Percentiles rank a stretch among this genome's conserved stretches.
Conservation (phyloP, 1,284 basidiomycete genomes). For the Irpex sp. region DNA sequence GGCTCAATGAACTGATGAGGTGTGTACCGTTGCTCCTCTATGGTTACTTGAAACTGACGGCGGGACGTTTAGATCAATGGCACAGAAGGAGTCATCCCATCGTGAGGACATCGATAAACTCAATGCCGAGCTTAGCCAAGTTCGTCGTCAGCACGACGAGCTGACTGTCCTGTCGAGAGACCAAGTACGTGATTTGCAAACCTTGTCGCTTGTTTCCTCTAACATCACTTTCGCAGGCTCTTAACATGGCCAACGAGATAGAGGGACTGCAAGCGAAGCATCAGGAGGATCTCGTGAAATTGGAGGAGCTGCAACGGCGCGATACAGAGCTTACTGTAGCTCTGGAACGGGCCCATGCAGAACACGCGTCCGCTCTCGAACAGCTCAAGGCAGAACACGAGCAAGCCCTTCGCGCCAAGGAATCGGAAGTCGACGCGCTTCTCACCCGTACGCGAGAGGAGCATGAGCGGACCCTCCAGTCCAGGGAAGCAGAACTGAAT, state of each 20-base stretch:
- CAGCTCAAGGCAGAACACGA: slow-evolving; percentile 53
- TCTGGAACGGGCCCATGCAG: slow-evolving; percentile 46
- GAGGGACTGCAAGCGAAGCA: slow-evolving; percentile 69
- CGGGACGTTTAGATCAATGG: slow-evolving; percentile 73
- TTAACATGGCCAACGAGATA: slow-evolving; percentile 85
- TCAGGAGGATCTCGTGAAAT: slow-evolving; percentile 41
- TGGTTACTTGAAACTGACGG: slow-evolving; percentile 6
- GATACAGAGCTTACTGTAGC: slow-evolving; percentile 52
- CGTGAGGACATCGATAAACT: slow-evolving; percentile 73
- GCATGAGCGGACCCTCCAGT: slow-evolving; percentile 31
- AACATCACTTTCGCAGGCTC: slow-evolving; percentile 40
- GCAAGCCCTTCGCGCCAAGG: slow-evolving; percentile 47
- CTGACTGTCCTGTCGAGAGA: slow-evolving; percentile 75
- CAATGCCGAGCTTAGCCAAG: slow-evolving; percentile 60
- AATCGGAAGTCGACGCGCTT: slow-evolving; percentile 46
- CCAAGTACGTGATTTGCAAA: slow-evolving; percentile 47
- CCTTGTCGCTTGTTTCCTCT: neutral
- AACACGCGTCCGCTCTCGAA: slow-evolving; percentile 46
- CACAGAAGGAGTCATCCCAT: slow-evolving; percentile 87
- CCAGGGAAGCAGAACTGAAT: slow-evolving; percentile 51
- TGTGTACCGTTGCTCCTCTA: slow-evolving; percentile 33
- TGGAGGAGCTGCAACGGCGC: slow-evolving; percentile 54
- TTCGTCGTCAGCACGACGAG: slow-evolving; percentile 77
- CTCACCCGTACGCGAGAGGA: slow-evolving; percentile 41
- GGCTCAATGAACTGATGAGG: slow-evolving; percentile 87